A percentile compares a stretch with the other conserved stretches of the same genome.
phyloP scores from a whole-genome alignment of 2,329 filamentous ascomycete species.

The Talaromyces piceae region DNA sequence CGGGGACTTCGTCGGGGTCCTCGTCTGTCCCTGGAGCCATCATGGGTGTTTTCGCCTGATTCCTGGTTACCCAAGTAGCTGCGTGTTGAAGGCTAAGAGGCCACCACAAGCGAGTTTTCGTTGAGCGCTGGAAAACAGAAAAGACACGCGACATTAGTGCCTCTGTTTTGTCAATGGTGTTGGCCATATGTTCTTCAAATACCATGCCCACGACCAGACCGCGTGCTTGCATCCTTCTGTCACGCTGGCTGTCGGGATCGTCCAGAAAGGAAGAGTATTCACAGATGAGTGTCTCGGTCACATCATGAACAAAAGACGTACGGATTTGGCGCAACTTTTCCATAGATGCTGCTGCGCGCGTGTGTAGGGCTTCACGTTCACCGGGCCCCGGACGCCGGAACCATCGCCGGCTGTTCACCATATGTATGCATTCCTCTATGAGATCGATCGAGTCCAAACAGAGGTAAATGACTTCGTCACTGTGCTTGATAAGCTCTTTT shows the following conservation, averaged over 20 bases:
- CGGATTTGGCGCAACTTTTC: slow-evolving; percentile 22
- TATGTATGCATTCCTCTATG: slow-evolving; percentile 21
- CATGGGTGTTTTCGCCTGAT: slow-evolving; percentile 19
- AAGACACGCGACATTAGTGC: slow-evolving; percentile 32
- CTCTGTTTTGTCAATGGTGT: slow-evolving; percentile 23
- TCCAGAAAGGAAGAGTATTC: slow-evolving; percentile 38
- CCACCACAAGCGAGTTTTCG: slow-evolving; percentile 35
- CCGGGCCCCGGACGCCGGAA: slow-evolving; percentile 18
- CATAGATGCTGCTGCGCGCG: slow-evolving; percentile 15
- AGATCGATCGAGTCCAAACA: slow-evolving; percentile 20
- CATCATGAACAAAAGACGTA: slow-evolving; percentile 21
- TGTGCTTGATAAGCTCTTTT: slow-evolving; percentile 24
- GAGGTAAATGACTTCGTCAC: slow-evolving; percentile 18
- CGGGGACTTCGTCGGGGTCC: slow-evolving; percentile 22
- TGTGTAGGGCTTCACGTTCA: slow-evolving; percentile 16
- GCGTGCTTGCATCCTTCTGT: slow-evolving; percentile 8
- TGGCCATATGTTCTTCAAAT: slow-evolving; percentile 39
- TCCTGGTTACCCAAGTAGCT: slow-evolving; percentile 32
- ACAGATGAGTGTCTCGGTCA: slow-evolving; percentile 36
- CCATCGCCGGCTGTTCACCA: slow-evolving; percentile 24
- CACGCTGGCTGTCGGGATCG: slow-evolving; percentile 10
- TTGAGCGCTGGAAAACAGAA: slow-evolving; percentile 30
- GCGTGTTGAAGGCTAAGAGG: slow-evolving; percentile 36
- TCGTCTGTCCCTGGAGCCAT: slow-evolving; percentile 12
- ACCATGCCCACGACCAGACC: slow-evolving; percentile 41